Evolutionary conservation across 2,329 filamentous ascomycete genomes (phyloP), one percentile per base, ranked within the genome.

Genomic region (Alternaria arbusti): DNA sequence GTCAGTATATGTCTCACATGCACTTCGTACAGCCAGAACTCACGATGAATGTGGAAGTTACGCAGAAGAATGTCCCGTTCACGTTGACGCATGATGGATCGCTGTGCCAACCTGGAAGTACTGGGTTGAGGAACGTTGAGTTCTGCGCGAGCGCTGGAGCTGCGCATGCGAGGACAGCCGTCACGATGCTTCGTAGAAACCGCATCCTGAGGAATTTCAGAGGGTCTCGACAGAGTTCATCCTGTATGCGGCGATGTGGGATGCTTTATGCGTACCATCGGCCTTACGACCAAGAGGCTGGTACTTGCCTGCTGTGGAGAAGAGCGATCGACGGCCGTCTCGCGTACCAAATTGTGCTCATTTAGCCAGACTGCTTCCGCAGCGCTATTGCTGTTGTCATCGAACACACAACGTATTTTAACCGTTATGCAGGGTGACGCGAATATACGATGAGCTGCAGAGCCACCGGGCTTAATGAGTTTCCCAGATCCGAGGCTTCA

Each of bases 31-130:
- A 20, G 20, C 20, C 20, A 20, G 20, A 20, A 20, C 20, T 20
- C 20, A 20, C 20, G 20, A 83, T 80, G 65, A 87, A 87, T 0
- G 82, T 84, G 0, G 86, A 87, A 0, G 83, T 84, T 2, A 80
- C 82, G 66, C 83, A 86, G 69, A 85, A 86, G 4, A 82, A 84
- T 20, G 79, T 78, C 13, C 20, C 45, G 15, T 46, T 9, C 15
- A 84, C 74, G 23, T 79, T 78, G 25, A 79, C 73, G 49, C 82
- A 84, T 1, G 76, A 81, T 0, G 84, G 85, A 64, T 86, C 84
- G 0, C 84, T 82, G 65, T 85, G 79, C 76, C 81, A 86, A 2
- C 85, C 85, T 0, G 84, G 82, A 4, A 86, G 75, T 1, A 86
- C 76, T 0, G 84, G 84, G 66, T 86, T 86, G 47, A 40, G 50